phyloP scores from a whole-genome alignment of 2,329 filamentous ascomycete species.

The Aciculosporium take region DNA sequence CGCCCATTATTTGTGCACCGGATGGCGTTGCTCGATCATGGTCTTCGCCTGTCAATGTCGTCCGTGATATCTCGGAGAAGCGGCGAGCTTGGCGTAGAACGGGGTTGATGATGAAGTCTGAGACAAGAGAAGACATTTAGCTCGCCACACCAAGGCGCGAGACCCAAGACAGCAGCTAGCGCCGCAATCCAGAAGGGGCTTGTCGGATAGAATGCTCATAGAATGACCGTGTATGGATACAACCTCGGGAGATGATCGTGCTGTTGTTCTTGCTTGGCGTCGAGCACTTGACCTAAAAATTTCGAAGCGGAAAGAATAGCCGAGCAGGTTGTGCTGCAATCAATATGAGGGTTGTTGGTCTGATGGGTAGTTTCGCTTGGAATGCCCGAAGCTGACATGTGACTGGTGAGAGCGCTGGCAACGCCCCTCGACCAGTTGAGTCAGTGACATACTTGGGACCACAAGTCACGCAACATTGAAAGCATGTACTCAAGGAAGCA shows the following conservation, averaged over 20 bases:
- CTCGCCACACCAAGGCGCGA: slow-evolving; percentile 5
- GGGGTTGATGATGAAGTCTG: slow-evolving; percentile 51
- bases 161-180: background rate
- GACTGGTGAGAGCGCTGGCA: background rate
- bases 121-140: slow-evolving; percentile 47
- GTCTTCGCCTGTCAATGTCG: slow-evolving; percentile 22
- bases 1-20: slow-evolving; percentile 13
- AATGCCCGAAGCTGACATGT: background rate
- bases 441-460: background rate
- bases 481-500: too few species aligned
- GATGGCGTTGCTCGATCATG: slow-evolving; percentile 13
- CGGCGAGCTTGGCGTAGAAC: slow-evolving; percentile 51
- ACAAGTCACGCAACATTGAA: too few species aligned
- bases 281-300: background rate
- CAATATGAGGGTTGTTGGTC: too few species aligned
- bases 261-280: background rate
- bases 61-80: slow-evolving; percentile 38
- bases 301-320: background rate
- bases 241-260: background rate
- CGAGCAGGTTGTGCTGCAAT: background rate
- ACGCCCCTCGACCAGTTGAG: background rate
- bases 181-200: background rate
- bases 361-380: too few species aligned
- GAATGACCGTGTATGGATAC: background rate
- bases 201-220: background rate